Percentiles rank a stretch among this genome's conserved stretches.
Conservation (phyloP, 768 basidiomycete species). For the Pisolithus orientalis region DNA sequence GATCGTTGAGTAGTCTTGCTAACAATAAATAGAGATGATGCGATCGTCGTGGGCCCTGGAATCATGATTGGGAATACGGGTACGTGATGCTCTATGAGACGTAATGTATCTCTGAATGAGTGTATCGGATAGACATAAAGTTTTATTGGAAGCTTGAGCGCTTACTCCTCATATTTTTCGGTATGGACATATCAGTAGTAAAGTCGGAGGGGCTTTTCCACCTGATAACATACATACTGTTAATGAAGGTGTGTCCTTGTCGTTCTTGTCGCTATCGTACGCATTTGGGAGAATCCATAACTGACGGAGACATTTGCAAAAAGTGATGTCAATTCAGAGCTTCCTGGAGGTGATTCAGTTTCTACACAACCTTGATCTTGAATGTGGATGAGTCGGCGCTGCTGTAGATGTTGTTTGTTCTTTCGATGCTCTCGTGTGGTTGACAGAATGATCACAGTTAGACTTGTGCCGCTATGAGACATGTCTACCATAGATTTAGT, state of each 20-base stretch:
- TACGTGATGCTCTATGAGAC: conserved; percentile 1
- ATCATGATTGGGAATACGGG: conserved; percentile 57
- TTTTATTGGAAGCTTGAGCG: conserved; percentile 35
- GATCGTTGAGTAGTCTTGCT: too few species aligned
- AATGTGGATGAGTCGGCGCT: conserved; percentile 54
- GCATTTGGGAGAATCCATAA: too few species aligned
- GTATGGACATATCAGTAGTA: conserved; percentile 38
- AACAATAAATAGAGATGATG: conserved; percentile 10
- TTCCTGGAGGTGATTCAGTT: conserved; percentile 62
- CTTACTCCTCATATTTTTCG: conserved; percentile 61
- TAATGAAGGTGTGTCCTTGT: conserved; percentile 52
- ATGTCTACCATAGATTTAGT: too few species aligned
- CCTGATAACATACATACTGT: conserved; percentile 53
- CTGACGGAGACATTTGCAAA: neutral
- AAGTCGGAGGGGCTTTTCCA: conserved; percentile 16
- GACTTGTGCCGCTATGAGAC: too few species aligned
- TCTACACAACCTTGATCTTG: conserved; percentile 59
- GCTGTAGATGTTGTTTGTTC: neutral
- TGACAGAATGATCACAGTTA: too few species aligned
- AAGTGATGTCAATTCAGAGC: conserved; percentile 43
- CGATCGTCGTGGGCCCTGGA: conserved; percentile 42
- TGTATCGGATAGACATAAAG: conserved; percentile 31
- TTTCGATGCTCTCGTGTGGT: too few species aligned
- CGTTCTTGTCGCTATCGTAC: neutral
- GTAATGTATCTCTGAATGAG: too few species aligned